These are phyloP conservation scores for Amaranthus tricolor DNA, from an alignment of 179 eudicot genomes.

Conservation along the genomic window DNA sequence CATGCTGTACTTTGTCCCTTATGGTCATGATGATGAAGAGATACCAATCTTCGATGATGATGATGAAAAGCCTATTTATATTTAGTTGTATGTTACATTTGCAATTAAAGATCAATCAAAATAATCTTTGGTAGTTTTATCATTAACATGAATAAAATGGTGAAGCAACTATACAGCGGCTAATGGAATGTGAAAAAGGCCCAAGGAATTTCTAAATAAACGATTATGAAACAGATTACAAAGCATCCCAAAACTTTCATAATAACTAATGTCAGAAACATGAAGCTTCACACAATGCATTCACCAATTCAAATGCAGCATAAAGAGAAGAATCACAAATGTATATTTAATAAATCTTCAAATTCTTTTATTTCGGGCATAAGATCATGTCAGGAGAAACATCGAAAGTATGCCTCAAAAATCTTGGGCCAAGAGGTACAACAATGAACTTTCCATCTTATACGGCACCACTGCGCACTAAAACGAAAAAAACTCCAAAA, in stretches of 20 bases:
- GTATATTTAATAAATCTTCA: neutral
- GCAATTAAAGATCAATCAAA: too few species aligned
- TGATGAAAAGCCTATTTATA: too few species aligned
- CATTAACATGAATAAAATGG: too few species aligned
- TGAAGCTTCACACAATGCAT: neutral
- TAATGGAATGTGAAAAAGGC: too few species aligned
- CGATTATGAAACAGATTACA: neutral
- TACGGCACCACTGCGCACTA: conserved; percentile 19
- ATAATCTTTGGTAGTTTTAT: too few species aligned
- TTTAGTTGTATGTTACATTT: too few species aligned
- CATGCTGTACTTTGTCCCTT: too few species aligned
- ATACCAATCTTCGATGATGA: too few species aligned
- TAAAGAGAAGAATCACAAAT: neutral
- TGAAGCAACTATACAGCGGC: too few species aligned
- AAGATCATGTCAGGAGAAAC: conserved; percentile 2
- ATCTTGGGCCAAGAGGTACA: conserved; percentile 9
- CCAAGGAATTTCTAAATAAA: too few species aligned
- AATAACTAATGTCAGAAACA: neutral
- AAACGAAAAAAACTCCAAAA: conserved; percentile 18
- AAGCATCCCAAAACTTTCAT: neutral
- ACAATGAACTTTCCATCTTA: conserved; percentile 13
- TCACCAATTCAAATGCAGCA: neutral
- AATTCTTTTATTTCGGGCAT: conserved; percentile 16
- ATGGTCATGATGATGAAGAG: too few species aligned
- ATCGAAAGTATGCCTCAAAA: conserved; percentile 8